Percentiles rank a stretch among this genome's conserved stretches.
Conservation (phyloP, 148 eudicot species). For the Talinum fruticosum region DNA sequence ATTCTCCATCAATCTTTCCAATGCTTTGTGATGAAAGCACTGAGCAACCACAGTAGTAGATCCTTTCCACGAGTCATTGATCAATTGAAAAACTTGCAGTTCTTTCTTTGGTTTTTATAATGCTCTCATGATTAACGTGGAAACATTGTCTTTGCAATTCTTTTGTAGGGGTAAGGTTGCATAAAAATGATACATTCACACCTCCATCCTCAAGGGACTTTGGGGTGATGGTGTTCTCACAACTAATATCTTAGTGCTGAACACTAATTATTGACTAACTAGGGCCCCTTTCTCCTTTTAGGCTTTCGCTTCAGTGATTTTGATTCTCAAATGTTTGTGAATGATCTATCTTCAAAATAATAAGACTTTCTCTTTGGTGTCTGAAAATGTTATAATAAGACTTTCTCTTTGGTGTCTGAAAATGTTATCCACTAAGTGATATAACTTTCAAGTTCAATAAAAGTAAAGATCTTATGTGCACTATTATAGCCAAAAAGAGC, state of each 20-base stretch:
- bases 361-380: neutral
- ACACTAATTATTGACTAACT: too few species aligned
- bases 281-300: neutral
- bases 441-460: neutral
- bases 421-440: neutral
- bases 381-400: neutral
- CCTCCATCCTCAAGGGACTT: neutral
- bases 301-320: conserved; percentile 2
- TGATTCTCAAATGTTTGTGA: neutral
- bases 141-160: neutral
- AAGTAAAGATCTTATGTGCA: neutral
- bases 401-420: neutral
- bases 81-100: neutral
- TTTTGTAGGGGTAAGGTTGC: neutral
- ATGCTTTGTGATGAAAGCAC: neutral
- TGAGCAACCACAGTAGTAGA: neutral
- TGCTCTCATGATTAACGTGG: neutral
- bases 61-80: neutral
- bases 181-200: neutral
- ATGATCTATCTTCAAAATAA: neutral
- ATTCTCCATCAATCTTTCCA: neutral
- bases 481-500: neutral
- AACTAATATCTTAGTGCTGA: neutral
- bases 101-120: too few species aligned
- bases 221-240: neutral